Evolutionary conservation across 345 rosid genomes (phyloP).

Genomic region (Reutealis trisperma): DNA sequence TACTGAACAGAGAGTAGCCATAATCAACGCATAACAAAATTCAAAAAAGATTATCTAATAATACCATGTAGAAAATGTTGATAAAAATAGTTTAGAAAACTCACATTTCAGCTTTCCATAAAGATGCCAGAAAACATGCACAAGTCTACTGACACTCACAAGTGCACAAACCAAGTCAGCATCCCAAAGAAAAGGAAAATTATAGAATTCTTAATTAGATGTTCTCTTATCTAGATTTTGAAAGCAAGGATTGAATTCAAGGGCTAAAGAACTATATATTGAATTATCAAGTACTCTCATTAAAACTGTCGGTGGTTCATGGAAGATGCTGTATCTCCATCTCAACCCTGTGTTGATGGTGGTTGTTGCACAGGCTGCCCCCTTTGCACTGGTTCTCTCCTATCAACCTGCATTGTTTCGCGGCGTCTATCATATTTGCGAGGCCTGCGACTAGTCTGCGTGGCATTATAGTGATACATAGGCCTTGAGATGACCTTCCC

Average conservation of each 20-base stretch:
- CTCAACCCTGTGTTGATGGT: not conserved
- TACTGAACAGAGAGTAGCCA: not conserved
- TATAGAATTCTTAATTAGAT: not conserved
- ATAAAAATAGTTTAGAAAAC: not conserved
- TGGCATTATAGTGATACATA: constrained; percentile 56
- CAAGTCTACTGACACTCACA: not conserved
- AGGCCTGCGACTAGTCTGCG: constrained; percentile 54
- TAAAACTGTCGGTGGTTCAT: too few species aligned
- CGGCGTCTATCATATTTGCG: constrained; percentile 75
- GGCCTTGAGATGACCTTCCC: constrained; percentile 93
- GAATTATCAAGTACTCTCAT: too few species aligned
- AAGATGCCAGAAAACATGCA: not conserved
- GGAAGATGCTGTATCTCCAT: too few species aligned
- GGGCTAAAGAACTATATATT: too few species aligned
- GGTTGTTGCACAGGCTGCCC: constrained; percentile 30
- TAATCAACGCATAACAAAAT: too few species aligned
- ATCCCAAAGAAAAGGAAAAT: not conserved
- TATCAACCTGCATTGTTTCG: constrained; percentile 71
- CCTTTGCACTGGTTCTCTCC: constrained; percentile 48
- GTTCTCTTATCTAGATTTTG: not conserved
- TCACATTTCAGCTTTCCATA: not conserved
- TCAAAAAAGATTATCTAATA: not conserved
- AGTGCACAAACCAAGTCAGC: not conserved
- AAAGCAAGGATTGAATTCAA: not conserved
- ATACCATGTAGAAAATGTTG: not conserved